Evolutionary conservation across 805 yeast species (phyloP), one percentile per base, ranked within the genome.

Genomic region (Priceomyces melissophilus): DNA sequence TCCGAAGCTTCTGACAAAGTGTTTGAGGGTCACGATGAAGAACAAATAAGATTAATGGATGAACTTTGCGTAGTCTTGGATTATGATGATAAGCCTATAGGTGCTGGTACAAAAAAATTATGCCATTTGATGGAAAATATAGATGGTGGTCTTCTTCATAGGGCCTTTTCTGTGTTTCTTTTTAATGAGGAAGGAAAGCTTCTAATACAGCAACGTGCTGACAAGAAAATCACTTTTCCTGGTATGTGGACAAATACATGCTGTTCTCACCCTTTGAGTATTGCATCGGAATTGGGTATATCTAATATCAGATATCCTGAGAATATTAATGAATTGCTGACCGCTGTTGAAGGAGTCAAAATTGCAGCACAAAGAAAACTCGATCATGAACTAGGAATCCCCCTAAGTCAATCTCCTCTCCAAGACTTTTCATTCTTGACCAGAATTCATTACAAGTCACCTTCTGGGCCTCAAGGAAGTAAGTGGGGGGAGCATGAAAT

Each of bases 171-270:
- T 17, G 96, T 90, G n/a, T 93, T 93, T 54, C 67, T 91, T 40
- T 93, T 93, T 71, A 84, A 89, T 61, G 78, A 77, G 15, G 78
- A 86, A 34, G 81, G 81, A 44, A 75, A 84, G 63, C 74, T 93
- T 46, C 73, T 93, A 43, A 72, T 93, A 51, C 99, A 93, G 68
- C 97, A 91, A 68, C 81, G 99, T 53, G 98, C 99, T 0, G 81
- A 82, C 37, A 98, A 93, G 61, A 93, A 93, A 63, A 93, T 93
- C 67, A 93, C 99, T 1, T 93, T 93, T 65, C 95, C 98, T 1
- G 81, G 81, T 43, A 81, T 90, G 84, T 93, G 99, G 99, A 93
- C 99, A 17, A 93, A 93, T 63, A 93, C 99, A 2, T 93, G 99
- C 67, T 93, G 99, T 63, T 90, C 98, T 1, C 99, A 93, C 61